Evolutionary conservation across 2,329 filamentous ascomycete genomes (phyloP).

Genomic region (Colletotrichum sp.): DNA sequence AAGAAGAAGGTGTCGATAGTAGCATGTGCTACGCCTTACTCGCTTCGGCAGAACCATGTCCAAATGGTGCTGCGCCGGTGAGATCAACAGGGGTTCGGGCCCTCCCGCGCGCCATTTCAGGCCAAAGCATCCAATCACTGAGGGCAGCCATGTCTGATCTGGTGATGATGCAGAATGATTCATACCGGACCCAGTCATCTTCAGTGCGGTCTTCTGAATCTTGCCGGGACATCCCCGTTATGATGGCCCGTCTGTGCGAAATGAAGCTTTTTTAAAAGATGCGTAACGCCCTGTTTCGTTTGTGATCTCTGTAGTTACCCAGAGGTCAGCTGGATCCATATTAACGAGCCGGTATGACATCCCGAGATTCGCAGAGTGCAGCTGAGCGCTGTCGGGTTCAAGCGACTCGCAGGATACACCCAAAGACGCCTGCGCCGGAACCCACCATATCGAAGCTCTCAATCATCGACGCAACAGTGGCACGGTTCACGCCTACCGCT

Average conservation of each 20-base stretch:
- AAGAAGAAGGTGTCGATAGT: not conserved
- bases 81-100: not conserved
- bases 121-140: not conserved
- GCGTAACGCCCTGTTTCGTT: not conserved
- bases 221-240: not conserved
- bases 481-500: constrained; percentile 40
- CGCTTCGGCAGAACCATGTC: not conserved
- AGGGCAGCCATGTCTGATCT: not conserved
- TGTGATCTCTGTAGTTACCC: not conserved
- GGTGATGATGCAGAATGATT: constrained; percentile 7
- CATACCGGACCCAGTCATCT: not conserved
- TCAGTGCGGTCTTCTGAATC: too few relatives aligned
- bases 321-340: not conserved
- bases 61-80: not conserved
- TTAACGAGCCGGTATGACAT: not conserved
- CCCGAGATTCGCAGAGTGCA: not conserved
- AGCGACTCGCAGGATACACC: not conserved
- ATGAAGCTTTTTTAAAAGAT: not conserved
- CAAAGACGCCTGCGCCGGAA: not conserved
- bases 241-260: not conserved
- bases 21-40: not conserved
- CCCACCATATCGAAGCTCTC: constrained; percentile 29
- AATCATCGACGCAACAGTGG: constrained; percentile 46
- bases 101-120: not conserved
- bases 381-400: not conserved